Base-by-base conservation (phyloP, 768 basidiomycete genomes). In the Suillus subluteus region DNA sequence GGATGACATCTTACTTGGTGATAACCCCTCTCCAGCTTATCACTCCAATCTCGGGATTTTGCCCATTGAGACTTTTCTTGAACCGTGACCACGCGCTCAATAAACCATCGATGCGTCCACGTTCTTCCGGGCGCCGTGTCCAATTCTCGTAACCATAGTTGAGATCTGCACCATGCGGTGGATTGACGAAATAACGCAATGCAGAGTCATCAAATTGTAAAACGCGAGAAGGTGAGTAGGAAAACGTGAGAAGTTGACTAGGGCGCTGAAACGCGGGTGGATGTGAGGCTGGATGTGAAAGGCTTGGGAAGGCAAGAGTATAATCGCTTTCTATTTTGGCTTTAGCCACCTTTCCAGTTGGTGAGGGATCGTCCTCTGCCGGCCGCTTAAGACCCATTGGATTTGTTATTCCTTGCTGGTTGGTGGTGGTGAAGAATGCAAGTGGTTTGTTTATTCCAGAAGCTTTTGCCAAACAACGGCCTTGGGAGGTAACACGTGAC, bases 21-120 rank as follows among this genome's bases (percentile, higher is more conserved):
- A 94, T 87, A 62, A 94, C 84, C 13, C 94, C 94, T 72, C 94
- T 82, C 94, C 94, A 96, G 12, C 84, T 80, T 62, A 92, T 82
- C 37, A 90, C 84, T 1, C 82, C 84, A 35, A 90, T 81, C 64
- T 85, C 86, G 32, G 79, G 80, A 23, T 58, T 23, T 61, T 55
- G 69, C 8, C 70, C 66, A 37, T 66, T 62, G 62, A 80, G 72
- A 67, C 74, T 76, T 43, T 66, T 71, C 64, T 81, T 82, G 65
- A 81, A 79, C 62, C 80, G 82, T 61, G 79, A 80, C 70, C 86
- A 82, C 0, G 88, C 92, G 66, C 77, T 82, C 67, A 96, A 79
- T 46, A 95, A 81, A 2, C 83, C 78, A 71, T 94, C 94, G 15
- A 95, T 75, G 59, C 95, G 80, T 30, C 88, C 88, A 37, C 83